Evolutionary conservation across 1,139 yeast species (phyloP).

Genomic region (Pichia sp.): DNA sequence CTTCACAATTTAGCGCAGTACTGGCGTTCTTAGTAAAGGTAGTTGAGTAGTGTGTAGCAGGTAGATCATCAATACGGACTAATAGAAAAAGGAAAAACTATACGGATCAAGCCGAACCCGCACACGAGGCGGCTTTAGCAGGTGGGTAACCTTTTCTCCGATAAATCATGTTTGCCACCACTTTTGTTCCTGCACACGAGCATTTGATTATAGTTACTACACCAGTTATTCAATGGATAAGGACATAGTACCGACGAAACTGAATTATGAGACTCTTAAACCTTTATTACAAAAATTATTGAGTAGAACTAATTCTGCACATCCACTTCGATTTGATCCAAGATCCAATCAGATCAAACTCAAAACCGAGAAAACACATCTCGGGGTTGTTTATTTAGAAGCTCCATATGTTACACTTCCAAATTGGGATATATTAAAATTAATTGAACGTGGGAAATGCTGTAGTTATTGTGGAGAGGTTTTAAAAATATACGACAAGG

Average conservation of each 20-base stretch:
- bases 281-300: constrained; percentile 9
- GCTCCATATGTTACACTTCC: constrained; percentile 63
- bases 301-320: constrained; percentile 9
- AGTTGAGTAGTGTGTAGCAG: too few relatives aligned
- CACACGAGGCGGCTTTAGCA: too few relatives aligned
- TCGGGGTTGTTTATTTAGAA: constrained; percentile 27
- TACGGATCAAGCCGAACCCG: too few relatives aligned
- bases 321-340: constrained; percentile 9
- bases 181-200: neutral
- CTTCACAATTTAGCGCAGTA: constrained; percentile 94
- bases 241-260: neutral
- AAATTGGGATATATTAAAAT: constrained; percentile 57
- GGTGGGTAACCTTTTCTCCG: too few relatives aligned
- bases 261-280: neutral
- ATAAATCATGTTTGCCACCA: neutral
- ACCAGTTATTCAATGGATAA: neutral
- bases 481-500: constrained; percentile 33
- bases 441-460: constrained; percentile 61
- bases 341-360: constrained; percentile 8
- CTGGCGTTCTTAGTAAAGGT: constrained; percentile 71
- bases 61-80: too few relatives aligned
- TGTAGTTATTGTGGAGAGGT: constrained; percentile 76
- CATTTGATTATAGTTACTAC: too few relatives aligned
- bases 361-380: constrained; percentile 6
- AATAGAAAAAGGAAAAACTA: too few relatives aligned